Evolutionary conservation across 768 basidiomycete species (phyloP).

Genomic region (Cystoderma amianthinum): DNA sequence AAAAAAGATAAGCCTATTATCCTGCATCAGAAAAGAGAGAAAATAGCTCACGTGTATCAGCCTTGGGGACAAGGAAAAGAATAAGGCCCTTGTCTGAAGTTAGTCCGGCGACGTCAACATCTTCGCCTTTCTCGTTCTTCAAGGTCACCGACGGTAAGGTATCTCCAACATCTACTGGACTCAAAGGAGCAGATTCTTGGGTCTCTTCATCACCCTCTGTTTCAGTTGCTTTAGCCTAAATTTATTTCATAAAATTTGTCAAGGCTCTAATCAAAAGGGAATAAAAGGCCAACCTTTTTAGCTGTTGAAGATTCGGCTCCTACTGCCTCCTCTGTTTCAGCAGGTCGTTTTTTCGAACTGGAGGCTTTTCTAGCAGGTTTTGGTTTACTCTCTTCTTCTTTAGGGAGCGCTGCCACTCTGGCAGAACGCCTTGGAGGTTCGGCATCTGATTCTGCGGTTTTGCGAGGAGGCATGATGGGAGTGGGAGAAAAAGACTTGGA

Average conservation of each 20-base stretch:
- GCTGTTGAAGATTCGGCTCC: constrained; percentile 23
- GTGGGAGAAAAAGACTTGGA: constrained; percentile 6
- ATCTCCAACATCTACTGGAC: constrained; percentile 64
- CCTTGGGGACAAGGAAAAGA: constrained; percentile 79
- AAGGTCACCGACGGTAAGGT: constrained; percentile 65
- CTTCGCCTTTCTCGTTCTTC: constrained; percentile 82
- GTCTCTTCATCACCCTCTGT: neutral
- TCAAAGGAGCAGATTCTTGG: constrained; percentile 9
- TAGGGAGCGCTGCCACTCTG: constrained; percentile 44
- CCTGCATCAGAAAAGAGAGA: neutral
- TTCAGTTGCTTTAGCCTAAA: constrained; percentile 23
- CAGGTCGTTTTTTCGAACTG: constrained; percentile 33
- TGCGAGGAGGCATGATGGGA: constrained; percentile 24
- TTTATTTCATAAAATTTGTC: too few relatives aligned
- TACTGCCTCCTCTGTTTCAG: constrained; percentile 20
- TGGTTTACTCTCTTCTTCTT: constrained; percentile 23
- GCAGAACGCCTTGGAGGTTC: constrained; percentile 48
- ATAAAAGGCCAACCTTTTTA: constrained; percentile 28
- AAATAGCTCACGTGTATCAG: constrained; percentile 64
- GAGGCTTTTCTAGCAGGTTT: constrained; percentile 15
- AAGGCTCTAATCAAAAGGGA: too few relatives aligned
- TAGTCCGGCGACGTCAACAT: constrained; percentile 60
- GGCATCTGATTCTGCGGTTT: constrained; percentile 23
- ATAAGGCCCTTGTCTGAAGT: constrained; percentile 69
- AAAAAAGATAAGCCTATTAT: neutral